Percentiles rank a stretch among this genome's conserved stretches.
These are phyloP conservation scores for Globisporangium irregulare DNA, from an alignment of 352 stramenopile genomes.

Conservation along the genomic window DNA sequence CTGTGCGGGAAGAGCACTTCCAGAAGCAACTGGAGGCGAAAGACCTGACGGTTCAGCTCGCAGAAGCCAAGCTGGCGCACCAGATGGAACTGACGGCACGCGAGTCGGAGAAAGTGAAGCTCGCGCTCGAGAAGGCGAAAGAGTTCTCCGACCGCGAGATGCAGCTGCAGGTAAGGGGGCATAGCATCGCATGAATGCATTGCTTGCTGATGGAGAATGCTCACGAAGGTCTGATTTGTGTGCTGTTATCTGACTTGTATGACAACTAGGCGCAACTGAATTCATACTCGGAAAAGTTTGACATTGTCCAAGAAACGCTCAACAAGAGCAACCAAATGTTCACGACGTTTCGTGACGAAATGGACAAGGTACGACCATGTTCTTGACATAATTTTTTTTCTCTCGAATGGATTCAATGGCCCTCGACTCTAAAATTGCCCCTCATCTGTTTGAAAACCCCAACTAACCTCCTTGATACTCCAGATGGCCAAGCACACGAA, in stretches of 20 bases:
- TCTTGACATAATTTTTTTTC: not conserved
- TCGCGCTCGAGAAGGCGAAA: constrained; percentile 82
- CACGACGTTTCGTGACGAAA: constrained; percentile 76
- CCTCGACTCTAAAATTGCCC: not conserved
- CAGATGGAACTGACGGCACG: constrained; percentile 71
- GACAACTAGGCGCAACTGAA: constrained; percentile 51
- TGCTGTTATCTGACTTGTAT: not conserved
- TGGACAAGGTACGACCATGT: constrained; percentile 55
- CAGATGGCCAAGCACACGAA: constrained; percentile 85
- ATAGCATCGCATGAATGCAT: not conserved
- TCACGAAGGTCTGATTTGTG: not conserved
- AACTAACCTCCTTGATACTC: not conserved
- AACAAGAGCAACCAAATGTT: constrained; percentile 88
- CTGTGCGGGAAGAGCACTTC: constrained; percentile 79
- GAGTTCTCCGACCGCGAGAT: constrained; percentile 77
- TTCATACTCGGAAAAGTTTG: constrained; percentile 85
- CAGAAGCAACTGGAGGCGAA: constrained; percentile 82
- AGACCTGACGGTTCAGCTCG: constrained; percentile 73
- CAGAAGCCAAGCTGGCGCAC: constrained; percentile 78
- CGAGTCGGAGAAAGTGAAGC: constrained; percentile 62
- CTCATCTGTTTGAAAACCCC: not conserved
- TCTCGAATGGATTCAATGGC: not conserved
- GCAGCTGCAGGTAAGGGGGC: constrained; percentile 51
- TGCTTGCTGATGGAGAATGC: not conserved
- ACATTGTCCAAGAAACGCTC: constrained; percentile 81